phyloP scores from a whole-genome alignment of 345 rosid genomes.

The Hypericum androsaemum region DNA sequence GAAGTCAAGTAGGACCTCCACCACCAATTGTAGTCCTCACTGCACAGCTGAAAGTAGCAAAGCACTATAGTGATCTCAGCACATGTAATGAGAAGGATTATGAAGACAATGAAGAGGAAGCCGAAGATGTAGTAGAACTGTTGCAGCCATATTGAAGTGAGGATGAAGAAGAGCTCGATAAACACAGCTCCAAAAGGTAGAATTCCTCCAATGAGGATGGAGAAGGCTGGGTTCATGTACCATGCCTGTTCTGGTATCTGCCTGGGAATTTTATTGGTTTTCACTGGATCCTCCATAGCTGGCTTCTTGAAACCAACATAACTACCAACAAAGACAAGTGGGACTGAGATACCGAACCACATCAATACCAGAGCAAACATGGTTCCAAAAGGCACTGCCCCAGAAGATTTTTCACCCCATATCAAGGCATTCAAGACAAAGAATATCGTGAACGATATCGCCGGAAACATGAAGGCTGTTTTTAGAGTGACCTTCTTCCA shows the following conservation, averaged over 20 bases:
- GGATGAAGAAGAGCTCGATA: constrained; percentile 88
- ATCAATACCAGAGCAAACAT: constrained; percentile 74
- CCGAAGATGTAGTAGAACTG: constrained; percentile 94
- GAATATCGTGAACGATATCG: constrained; percentile 47
- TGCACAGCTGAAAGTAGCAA: constrained; percentile 89
- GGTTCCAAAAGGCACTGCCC: constrained; percentile 91
- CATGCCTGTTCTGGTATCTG: constrained; percentile 75
- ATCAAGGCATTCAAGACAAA: constrained; percentile 73
- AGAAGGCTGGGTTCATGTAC: constrained; percentile 82
- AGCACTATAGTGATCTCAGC: constrained; percentile 87
- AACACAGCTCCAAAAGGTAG: constrained; percentile 95
- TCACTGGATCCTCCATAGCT: constrained; percentile 67
- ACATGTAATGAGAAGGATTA: constrained; percentile 67
- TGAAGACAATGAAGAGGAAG: constrained; percentile 75
- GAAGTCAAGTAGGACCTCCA: constrained; percentile 93
- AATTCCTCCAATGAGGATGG: constrained; percentile 77
- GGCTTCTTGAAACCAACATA: constrained; percentile 71
- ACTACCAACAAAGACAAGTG: constrained; percentile 66
- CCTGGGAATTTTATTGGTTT: constrained; percentile 83
- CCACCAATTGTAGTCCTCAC: constrained; percentile 96
- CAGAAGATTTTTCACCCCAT: constrained; percentile 93
- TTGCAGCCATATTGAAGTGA: constrained; percentile 82
- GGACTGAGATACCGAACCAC: constrained; percentile 94
- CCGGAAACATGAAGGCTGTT: constrained; percentile 76
- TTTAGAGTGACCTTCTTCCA: constrained; percentile 75